Conservation (phyloP, 2,329 filamentous ascomycete species). For the Ceratocystis lukuohia region DNA sequence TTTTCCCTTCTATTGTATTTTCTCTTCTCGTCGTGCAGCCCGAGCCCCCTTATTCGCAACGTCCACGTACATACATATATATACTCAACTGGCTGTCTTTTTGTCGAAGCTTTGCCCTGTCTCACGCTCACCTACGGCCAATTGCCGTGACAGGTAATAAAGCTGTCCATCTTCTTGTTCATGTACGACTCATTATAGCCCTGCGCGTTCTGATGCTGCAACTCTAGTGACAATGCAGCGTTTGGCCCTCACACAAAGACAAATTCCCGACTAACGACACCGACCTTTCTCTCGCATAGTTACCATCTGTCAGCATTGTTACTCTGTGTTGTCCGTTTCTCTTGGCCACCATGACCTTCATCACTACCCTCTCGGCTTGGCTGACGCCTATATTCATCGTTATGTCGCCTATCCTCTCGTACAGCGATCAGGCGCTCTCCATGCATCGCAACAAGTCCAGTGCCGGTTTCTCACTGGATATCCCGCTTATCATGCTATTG, state of each 20-base stretch:
- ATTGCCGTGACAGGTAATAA: neutral
- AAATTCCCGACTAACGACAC: constrained; percentile 4
- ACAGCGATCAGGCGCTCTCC: constrained; percentile 50
- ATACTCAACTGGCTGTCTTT: no score
- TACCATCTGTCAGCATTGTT: neutral
- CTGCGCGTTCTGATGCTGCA: neutral
- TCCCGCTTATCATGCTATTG: constrained; percentile 58
- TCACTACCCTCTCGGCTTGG: constrained; percentile 39
- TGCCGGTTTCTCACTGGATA: constrained; percentile 56
- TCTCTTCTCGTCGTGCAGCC: neutral
- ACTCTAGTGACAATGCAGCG: neutral
- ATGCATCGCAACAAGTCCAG: constrained; percentile 53
- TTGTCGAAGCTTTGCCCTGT: neutral
- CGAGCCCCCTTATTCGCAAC: neutral
- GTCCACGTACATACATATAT: neutral
- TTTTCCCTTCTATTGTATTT: neutral
- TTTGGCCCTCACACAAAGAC: neutral
- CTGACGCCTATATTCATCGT: constrained; percentile 51
- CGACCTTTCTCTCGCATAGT: neutral
- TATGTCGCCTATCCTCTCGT: constrained; percentile 49
- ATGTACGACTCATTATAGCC: neutral
- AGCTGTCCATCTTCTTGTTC: neutral
- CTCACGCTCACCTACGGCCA: neutral
- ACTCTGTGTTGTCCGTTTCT: neutral
- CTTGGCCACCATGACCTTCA: constrained; percentile 27